Evolutionary conservation across 2,329 filamentous ascomycete genomes (phyloP).

Genomic region (Fusarium graminum): DNA sequence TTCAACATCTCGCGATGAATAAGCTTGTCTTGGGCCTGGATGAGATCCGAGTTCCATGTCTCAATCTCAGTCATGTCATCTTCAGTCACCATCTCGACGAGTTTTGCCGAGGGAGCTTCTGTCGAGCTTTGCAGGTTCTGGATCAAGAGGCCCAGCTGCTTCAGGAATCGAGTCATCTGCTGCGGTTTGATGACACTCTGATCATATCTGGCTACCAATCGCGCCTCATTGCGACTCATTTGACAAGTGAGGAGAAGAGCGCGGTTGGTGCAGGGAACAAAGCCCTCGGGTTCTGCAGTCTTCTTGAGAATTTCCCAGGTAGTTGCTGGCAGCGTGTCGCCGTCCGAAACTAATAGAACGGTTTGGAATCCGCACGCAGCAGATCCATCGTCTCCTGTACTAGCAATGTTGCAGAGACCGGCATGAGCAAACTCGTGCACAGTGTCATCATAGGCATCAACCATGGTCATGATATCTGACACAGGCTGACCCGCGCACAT

Average conservation of each 20-base stretch:
- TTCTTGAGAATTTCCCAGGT: not conserved
- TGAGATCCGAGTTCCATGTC: conserved; percentile 7
- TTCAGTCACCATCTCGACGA: not conserved
- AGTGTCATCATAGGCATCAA: not conserved
- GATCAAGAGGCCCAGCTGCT: conserved; percentile 1
- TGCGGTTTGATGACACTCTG: conserved; percentile 6
- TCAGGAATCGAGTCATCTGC: conserved; percentile 4
- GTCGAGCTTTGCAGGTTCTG: not conserved
- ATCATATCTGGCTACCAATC: not conserved
- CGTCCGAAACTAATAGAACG: conserved; percentile 4
- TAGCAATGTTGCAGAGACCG: conserved; percentile 9
- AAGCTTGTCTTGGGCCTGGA: not conserved
- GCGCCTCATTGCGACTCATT: not conserved
- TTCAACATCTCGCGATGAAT: conserved; percentile 21
- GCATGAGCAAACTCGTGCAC: not conserved
- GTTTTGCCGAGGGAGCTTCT: fast-evolving
- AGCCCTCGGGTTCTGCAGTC: not conserved
- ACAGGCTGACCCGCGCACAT: not conserved
- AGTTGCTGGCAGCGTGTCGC: fast-evolving
- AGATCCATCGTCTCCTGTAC: conserved; percentile 6
- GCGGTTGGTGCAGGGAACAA: conserved; percentile 20
- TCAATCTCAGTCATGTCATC: conserved; percentile 18
- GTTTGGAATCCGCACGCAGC: conserved; percentile 28
- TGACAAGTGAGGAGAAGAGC: conserved; percentile 14
- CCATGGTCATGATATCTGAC: not conserved